These are phyloP conservation scores for Saccharomycopsis oosterbeekiorum DNA, from an alignment of 805 yeast genomes.

Conservation along the genomic window DNA sequence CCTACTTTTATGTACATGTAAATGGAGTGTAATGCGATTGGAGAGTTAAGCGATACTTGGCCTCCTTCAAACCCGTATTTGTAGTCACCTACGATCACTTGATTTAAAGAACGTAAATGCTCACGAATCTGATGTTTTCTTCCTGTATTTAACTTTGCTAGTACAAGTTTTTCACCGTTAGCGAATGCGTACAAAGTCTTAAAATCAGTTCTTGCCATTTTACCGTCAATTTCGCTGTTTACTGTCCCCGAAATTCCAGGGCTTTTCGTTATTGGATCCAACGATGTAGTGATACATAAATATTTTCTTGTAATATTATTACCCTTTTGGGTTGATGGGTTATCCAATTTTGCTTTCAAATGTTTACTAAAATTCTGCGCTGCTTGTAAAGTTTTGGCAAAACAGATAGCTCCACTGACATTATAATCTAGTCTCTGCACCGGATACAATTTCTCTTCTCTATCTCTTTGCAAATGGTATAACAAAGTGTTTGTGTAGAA, in stretches of 20 bases:
- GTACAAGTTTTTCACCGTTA: slow-evolving; percentile 17
- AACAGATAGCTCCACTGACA: slow-evolving; percentile 33
- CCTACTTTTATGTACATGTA: slow-evolving; percentile 28
- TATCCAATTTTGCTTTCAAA: slow-evolving; percentile 26
- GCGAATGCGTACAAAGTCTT: slow-evolving; percentile 17
- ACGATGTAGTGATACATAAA: slow-evolving; percentile 22
- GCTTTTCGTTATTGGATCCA: neutral
- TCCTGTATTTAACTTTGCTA: slow-evolving; percentile 30
- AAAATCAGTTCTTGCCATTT: slow-evolving; percentile 13
- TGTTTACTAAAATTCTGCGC: slow-evolving; percentile 28
- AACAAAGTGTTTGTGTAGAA: slow-evolving; percentile 7
- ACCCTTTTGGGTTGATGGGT: slow-evolving; percentile 30
- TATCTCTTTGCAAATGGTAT: slow-evolving; percentile 2
- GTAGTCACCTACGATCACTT: slow-evolving; percentile 22
- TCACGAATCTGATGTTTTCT: slow-evolving; percentile 32
- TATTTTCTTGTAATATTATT: slow-evolving; percentile 28
- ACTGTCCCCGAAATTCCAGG: slow-evolving; percentile 1
- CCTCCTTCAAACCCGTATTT: slow-evolving; percentile 4
- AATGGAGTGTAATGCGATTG: slow-evolving; percentile 32
- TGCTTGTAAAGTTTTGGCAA: slow-evolving; percentile 27
- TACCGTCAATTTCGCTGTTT: slow-evolving; percentile 10
- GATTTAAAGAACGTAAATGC: slow-evolving; percentile 27
- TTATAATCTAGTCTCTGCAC: slow-evolving; percentile 32
- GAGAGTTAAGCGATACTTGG: slow-evolving; percentile 11
- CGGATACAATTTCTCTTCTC: slow-evolving; percentile 9